Base-by-base conservation (phyloP, 306 rosid genomes). In the Fragaria iinumae region DNA sequence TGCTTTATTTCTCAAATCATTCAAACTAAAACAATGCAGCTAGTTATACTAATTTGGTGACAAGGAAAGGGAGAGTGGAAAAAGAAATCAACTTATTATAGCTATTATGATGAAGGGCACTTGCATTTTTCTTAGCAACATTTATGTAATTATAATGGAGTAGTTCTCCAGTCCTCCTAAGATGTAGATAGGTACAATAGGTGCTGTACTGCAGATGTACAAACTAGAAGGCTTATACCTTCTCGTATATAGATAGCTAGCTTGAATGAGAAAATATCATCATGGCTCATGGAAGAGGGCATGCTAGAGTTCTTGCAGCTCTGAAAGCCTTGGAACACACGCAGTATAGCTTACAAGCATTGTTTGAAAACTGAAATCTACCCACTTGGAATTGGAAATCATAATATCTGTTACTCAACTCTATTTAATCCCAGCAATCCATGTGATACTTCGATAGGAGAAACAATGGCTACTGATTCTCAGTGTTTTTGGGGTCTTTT, bases 191-290 rank as follows among this genome's bases (percentile, higher is more conserved):
- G 73, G 59, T 5, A 64, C 17, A 48, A 34, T 69, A 43, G n/a
- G 74, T 48, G 32, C 34, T 38, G 7, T 55, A 62, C 66, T 27
- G 67, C 52, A 11, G 34, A 43, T n/a, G 17, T 67, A 39, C 18
- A 67, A 34, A n/a, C 27, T 25, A 47, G 56, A 50, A 73, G 62
- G 66, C 53, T n/a, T 39, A 48, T 25, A 32, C 47, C 66, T 80
- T 60, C 72, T 18, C 55, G 36, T 71, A 36, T 34, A 69, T 43
- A 16, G 29, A 55, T 52, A 70, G 65, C 71, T 77, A 77, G 66
- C 88, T 82, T 85, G 64, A 50, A 80, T 80, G 79, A 82, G 78
- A 77, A 76, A 80, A 41, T 70, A 77, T 71, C 78, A 86, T 86
- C 80, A 77, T 82, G 76, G 81, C 17, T 45, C 52, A 73, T 21